phyloP scores from a whole-genome alignment of 345 rosid genomes.

The Dipteronia dyeriana region DNA sequence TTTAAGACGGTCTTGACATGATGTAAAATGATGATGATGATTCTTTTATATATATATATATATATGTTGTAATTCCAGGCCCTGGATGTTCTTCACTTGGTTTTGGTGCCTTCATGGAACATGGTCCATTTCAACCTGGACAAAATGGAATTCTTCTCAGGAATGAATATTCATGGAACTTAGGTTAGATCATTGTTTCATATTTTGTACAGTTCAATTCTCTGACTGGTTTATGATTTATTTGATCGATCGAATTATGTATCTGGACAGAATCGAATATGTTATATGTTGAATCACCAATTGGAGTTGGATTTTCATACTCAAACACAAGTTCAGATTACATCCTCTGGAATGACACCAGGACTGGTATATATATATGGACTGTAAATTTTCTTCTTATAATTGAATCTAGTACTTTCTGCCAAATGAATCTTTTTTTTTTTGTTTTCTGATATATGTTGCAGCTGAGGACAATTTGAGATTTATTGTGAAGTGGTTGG shows the following conservation, averaged over 20 bases:
- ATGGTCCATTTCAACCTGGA: conserved; percentile 39
- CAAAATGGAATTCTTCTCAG: conserved; percentile 29
- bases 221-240: too few species aligned
- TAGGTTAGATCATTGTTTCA: conserved; percentile 6
- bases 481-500: conserved; percentile 37
- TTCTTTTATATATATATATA: too few species aligned
- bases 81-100: conserved; percentile 50
- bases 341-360: conserved; percentile 20
- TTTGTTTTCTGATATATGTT: neutral
- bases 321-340: conserved; percentile 34
- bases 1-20: too few species aligned
- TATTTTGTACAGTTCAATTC: too few species aligned
- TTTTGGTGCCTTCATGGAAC: conserved; percentile 39
- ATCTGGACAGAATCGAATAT: conserved; percentile 30
- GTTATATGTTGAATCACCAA: conserved; percentile 36
- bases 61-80: conserved; percentile 18
- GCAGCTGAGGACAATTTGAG: conserved; percentile 39
- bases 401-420: neutral
- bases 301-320: conserved; percentile 38
- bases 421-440: neutral
- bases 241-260: too few species aligned
- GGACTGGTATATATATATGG: conserved; percentile 10
- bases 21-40: too few species aligned
- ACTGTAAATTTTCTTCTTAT: too few species aligned
- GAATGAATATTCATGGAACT: conserved; percentile 43